A percentile compares a stretch with the other conserved stretches of the same genome.
Evolutionary conservation across 2,329 filamentous ascomycete genomes (phyloP).

Genomic region (Fusarium nygamai): DNA sequence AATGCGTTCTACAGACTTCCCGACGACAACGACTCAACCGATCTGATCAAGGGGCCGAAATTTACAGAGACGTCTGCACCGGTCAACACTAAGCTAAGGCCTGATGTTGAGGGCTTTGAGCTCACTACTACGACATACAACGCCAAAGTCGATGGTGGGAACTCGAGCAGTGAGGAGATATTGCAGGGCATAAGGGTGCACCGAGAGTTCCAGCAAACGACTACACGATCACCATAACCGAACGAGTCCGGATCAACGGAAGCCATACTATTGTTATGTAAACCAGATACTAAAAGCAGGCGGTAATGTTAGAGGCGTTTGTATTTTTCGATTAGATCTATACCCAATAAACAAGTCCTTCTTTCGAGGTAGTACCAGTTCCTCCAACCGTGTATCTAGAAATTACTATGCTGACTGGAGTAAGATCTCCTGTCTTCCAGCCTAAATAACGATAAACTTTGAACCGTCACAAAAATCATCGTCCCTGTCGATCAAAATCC

Average conservation of each 20-base stretch:
- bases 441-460: background rate
- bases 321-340: background rate
- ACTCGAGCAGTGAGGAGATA: slow-evolving; percentile 50
- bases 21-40: slow-evolving; percentile 45
- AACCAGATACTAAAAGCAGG: background rate
- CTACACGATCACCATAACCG: background rate
- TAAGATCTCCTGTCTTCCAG: background rate
- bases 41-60: slow-evolving; percentile 25
- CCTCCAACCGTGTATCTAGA: background rate
- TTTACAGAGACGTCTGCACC: background rate
- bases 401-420: accelerated
- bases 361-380: background rate
- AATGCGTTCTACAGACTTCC: slow-evolving; percentile 47
- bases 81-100: slow-evolving; percentile 38
- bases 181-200: slow-evolving; percentile 53
- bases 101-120: slow-evolving; percentile 46
- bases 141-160: slow-evolving; percentile 38
- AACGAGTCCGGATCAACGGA: background rate
- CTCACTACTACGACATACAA: slow-evolving; percentile 47
- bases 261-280: background rate
- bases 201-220: slow-evolving; percentile 49
- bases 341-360: background rate
- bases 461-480: background rate
- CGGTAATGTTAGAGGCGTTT: background rate
- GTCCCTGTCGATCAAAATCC: background rate